Evolutionary conservation across 306 rosid genomes (phyloP).

Genomic region (Lotus japonicus): DNA sequence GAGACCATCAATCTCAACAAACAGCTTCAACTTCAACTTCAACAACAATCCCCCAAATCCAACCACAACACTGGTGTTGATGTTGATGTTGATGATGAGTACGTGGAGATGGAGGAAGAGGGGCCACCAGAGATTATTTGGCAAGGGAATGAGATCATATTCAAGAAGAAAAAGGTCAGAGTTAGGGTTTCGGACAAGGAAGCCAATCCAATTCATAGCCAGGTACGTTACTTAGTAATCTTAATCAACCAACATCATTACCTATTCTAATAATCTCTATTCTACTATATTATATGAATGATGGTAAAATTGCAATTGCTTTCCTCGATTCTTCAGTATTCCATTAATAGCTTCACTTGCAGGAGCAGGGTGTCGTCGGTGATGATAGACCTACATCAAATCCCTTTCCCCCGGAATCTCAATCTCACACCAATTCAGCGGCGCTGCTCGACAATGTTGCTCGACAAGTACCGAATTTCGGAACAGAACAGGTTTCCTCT

Average conservation of each 20-base stretch:
- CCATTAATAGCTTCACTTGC: neutral
- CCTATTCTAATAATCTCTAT: no score
- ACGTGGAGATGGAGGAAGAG: neutral
- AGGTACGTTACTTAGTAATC: neutral
- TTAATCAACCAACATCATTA: no score
- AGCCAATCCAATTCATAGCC: neutral
- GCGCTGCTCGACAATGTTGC: slow-evolving; percentile 40
- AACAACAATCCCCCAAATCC: neutral
- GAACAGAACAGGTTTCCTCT: slow-evolving; percentile 67
- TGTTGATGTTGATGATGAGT: slow-evolving; percentile 24
- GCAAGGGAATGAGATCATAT: slow-evolving; percentile 79
- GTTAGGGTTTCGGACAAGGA: no score
- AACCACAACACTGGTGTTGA: slow-evolving; percentile 11
- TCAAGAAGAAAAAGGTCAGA: slow-evolving; percentile 46
- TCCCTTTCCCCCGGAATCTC: slow-evolving; percentile 83
- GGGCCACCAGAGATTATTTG: slow-evolving; percentile 80
- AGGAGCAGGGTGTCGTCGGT: slow-evolving; percentile 18
- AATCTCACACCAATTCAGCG: slow-evolving; percentile 22
- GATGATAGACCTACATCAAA: slow-evolving; percentile 68
- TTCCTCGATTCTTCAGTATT: no score
- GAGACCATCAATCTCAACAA: neutral
- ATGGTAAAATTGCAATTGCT: neutral
- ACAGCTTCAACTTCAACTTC: neutral
- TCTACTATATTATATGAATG: neutral
- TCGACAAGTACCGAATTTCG: slow-evolving; percentile 80